These are phyloP conservation scores for Gentiana macrophylla DNA, from an alignment of 257 asterid species.

Conservation along the genomic window DNA sequence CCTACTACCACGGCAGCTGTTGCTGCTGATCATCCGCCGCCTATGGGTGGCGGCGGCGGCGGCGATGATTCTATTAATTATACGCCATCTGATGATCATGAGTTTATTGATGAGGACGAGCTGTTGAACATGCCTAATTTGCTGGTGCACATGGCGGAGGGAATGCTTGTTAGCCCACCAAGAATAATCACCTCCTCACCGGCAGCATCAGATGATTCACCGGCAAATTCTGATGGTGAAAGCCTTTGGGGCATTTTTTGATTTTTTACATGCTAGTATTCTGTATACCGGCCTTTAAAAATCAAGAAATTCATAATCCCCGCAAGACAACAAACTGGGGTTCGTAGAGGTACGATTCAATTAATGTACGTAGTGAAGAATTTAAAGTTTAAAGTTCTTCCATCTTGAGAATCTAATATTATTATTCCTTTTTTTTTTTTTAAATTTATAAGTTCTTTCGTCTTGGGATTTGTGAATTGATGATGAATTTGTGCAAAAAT, in stretches of 20 bases:
- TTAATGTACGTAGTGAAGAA: too few species aligned
- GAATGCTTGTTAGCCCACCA: conserved; percentile 42
- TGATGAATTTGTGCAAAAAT: too few species aligned
- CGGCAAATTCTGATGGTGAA: conserved; percentile 23
- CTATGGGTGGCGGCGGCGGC: neutral
- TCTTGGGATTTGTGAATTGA: too few species aligned
- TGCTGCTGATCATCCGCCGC: neutral
- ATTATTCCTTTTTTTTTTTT: too few species aligned
- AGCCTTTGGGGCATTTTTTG: conserved; percentile 28
- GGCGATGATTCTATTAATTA: neutral
- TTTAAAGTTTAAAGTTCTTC: too few species aligned
- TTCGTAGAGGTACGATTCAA: too few species aligned
- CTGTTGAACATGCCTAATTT: conserved; percentile 36
- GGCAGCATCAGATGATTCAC: conserved; percentile 11
- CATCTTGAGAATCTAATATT: too few species aligned
- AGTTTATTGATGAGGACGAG: conserved; percentile 31
- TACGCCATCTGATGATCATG: neutral
- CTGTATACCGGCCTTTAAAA: too few species aligned
- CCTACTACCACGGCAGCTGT: too few species aligned
- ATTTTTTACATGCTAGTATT: neutral
- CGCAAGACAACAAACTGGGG: too few species aligned
- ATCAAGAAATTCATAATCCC: too few species aligned
- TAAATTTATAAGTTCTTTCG: too few species aligned
- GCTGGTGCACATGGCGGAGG: conserved; percentile 42
- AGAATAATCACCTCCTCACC: conserved; percentile 16